Percentiles rank a stretch among this genome's conserved stretches.
These are phyloP conservation scores for Euphorbia pulcherrima DNA, from an alignment of 345 rosid genomes.

Conservation along the genomic window DNA sequence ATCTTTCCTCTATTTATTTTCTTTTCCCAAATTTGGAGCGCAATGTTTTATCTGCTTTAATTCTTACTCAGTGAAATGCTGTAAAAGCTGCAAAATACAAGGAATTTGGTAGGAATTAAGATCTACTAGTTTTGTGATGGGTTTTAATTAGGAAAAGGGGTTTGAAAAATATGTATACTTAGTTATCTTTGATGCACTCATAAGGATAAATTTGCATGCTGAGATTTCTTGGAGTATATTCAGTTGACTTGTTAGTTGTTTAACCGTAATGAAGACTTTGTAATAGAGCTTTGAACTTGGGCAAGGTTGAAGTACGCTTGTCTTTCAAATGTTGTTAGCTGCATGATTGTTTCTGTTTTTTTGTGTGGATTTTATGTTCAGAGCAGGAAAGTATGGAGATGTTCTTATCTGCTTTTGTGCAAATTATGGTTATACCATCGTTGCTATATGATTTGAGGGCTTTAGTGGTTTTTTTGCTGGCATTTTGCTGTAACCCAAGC, in stretches of 20 bases:
- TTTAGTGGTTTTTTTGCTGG: conserved; percentile 6
- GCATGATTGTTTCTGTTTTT: background rate
- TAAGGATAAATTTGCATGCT: background rate
- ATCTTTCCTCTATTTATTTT: background rate
- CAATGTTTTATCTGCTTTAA: background rate
- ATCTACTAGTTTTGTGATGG: background rate
- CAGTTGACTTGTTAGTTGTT: background rate
- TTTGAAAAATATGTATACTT: background rate
- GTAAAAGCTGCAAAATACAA: background rate
- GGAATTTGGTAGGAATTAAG: background rate
- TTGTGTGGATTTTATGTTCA: background rate
- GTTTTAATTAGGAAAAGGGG: background rate
- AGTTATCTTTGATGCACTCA: background rate
- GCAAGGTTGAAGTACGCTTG: background rate
- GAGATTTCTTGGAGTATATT: background rate
- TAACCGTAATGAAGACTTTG: background rate
- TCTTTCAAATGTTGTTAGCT: background rate
- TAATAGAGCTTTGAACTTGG: background rate
- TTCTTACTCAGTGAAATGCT: no score
- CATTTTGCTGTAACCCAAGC: background rate
- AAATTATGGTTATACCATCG: no score
- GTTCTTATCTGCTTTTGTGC: background rate
- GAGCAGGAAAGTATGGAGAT: background rate
- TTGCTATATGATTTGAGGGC: conserved; percentile 1
- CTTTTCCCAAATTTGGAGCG: background rate